Evolutionary conservation across 805 yeast species (phyloP).

Genomic region (Wickerhamiella vanderwaltii): DNA sequence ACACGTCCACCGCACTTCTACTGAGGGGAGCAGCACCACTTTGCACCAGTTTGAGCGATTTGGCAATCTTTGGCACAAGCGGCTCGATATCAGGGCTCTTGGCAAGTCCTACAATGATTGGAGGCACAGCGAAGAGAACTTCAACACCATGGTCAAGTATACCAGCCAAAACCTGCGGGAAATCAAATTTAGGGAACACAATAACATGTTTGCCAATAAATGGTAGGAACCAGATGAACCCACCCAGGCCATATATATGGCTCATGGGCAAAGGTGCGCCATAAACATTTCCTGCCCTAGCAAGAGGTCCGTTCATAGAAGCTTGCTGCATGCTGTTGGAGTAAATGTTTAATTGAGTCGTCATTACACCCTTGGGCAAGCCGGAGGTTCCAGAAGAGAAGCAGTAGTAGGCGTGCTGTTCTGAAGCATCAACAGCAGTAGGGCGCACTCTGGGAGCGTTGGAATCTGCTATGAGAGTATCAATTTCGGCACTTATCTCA

Average conservation of each 20-base stretch:
- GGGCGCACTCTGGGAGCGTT: constrained; percentile 9
- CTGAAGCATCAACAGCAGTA: constrained; percentile 9
- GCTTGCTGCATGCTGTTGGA: constrained; percentile 25
- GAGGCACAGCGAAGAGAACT: constrained; percentile 33
- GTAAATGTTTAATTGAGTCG: constrained; percentile 44
- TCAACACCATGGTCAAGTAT: constrained; percentile 28
- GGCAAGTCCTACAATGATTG: constrained; percentile 35
- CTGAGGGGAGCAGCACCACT: constrained; percentile 38
- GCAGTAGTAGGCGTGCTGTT: constrained; percentile 23
- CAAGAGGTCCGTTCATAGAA: constrained; percentile 24
- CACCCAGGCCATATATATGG: constrained; percentile 27
- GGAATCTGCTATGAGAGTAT: constrained; percentile 1
- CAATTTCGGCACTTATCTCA: constrained; percentile 9
- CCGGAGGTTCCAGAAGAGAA: constrained; percentile 36
- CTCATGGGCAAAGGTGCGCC: constrained; percentile 24
- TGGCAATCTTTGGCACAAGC: constrained; percentile 32
- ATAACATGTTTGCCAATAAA: constrained; percentile 20
- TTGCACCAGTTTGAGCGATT: constrained; percentile 27
- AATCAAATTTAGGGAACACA: constrained; percentile 27
- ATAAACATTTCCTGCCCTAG: constrained; percentile 21
- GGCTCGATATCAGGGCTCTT: constrained; percentile 33
- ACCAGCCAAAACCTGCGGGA: constrained; percentile 23
- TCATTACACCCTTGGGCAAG: constrained; percentile 64
- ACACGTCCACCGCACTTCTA: constrained; percentile 13
- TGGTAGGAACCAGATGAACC: constrained; percentile 21